Base-by-base conservation (phyloP, 306 rosid species). In the Pterocarpus macrocarpus region DNA sequence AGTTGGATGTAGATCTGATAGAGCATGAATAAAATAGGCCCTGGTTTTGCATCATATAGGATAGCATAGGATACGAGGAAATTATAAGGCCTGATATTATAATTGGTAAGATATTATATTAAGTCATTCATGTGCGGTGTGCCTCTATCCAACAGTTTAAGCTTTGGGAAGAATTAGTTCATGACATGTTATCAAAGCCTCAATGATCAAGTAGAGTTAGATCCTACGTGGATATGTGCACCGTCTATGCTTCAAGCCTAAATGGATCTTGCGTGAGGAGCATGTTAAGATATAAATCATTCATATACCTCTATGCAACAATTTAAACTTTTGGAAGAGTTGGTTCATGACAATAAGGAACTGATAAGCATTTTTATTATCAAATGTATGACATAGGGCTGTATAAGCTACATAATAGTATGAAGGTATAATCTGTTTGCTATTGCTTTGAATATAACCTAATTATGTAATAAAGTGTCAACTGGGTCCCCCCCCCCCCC, bases 1-100 rank as follows among this genome's bases (percentile, higher is more conserved):
- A 78, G 47, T 15, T 71, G 36, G 1, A 83, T 79, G 63, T 49
- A 66, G 76, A 73, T 64, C 72, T 28, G 33, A 73, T 58, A 44
- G n/a, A 36, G 8, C 58, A 65, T 28, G 17, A 33, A 72, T 59
- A 62, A 41, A 44, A 38, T 28, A 56, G 55, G 39, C 13, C 36
- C n/a, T 28, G 22, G 30, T 16, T 34, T 50, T 50, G 35, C 22
- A 17, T 64, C 28, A 22, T 22, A 22, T 22, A 22, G 28, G 28
- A 22, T 22, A 22, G 28, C 28, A 35, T 14, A 9, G 55, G 22
- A 67, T 66, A 39, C 15, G 44, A 41, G 81, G 57, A 77, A 55
- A 39, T 17, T 22, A 50, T 36, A 77, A 36, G 65, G 38, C n/a
- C 41, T 38, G 44, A 53, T 14, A 55, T 4, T 7, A 67, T 39